Percentiles rank a stretch among this genome's conserved stretches.
Evolutionary conservation across 176 grass and related monocot genomes (phyloP).

Genomic region (Oryza meyeriana): DNA sequence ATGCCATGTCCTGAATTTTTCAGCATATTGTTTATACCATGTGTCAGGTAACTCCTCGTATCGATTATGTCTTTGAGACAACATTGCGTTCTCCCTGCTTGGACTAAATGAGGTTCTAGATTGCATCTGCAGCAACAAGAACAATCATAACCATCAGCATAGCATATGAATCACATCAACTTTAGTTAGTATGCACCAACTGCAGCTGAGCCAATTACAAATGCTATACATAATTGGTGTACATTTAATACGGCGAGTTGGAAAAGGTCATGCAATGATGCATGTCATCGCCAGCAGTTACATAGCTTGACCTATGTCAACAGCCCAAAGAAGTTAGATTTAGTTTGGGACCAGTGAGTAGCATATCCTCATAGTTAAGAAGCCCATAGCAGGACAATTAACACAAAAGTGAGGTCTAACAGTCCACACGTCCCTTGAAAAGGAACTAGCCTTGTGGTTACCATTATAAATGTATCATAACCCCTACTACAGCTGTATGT

Average conservation of each 20-base stretch:
- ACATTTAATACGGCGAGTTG: conserved; percentile 2
- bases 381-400: conserved; percentile 15
- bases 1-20: conserved; percentile 68
- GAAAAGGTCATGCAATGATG: not conserved
- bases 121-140: conserved; percentile 46
- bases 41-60: conserved; percentile 55
- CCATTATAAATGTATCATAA: not conserved
- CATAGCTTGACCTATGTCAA: conserved; percentile 1
- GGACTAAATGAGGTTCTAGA: conserved; percentile 53
- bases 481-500: not conserved
- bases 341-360: not conserved
- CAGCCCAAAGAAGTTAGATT: not conserved
- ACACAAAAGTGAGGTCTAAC: conserved; percentile 8
- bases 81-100: conserved; percentile 36
- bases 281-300: conserved; percentile 1
- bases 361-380: not conserved
- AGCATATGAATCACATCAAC: not conserved
- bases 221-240: not conserved
- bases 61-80: conserved; percentile 58
- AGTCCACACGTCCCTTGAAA: not conserved
- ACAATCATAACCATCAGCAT: conserved; percentile 9
- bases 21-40: conserved; percentile 84
- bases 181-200: conserved; percentile 9
- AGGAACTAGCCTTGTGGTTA: conserved; percentile 4
- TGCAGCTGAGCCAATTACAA: not conserved